Evolutionary conservation across 768 basidiomycete species (phyloP).

Genomic region (Cystobasidium ongulense): DNA sequence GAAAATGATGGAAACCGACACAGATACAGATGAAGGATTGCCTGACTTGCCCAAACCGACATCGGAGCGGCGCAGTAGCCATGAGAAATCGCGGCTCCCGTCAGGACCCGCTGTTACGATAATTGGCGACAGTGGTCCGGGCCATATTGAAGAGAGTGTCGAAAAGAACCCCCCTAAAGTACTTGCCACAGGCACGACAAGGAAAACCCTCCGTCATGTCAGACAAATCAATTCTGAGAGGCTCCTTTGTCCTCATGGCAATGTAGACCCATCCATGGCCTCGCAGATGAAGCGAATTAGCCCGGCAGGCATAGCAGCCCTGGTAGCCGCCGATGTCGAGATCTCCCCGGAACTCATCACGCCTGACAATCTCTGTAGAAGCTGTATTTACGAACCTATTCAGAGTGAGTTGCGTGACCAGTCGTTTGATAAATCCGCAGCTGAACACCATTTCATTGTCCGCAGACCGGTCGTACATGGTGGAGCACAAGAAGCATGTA

Average conservation of each 20-base stretch:
- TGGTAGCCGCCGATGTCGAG: not conserved
- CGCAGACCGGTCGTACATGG: not conserved
- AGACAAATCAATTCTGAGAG: not conserved
- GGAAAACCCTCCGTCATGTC: not conserved
- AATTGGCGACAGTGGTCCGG: not conserved
- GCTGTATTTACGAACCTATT: not conserved
- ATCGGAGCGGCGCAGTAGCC: not conserved
- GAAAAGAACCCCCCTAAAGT: too few species aligned
- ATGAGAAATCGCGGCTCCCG: not conserved
- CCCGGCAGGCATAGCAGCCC: not conserved
- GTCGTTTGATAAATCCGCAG: not conserved
- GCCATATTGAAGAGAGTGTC: too few species aligned
- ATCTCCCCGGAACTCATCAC: not conserved
- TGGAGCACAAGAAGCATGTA: not conserved
- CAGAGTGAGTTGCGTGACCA: not conserved
- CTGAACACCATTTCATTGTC: not conserved
- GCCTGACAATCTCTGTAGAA: not conserved
- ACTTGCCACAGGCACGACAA: not conserved
- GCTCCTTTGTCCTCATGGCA: not conserved
- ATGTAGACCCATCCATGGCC: not conserved
- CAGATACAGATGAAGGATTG: not conserved
- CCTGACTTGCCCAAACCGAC: not conserved
- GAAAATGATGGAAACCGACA: not conserved
- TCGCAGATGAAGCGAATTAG: constrained; percentile 2
- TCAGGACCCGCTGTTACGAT: not conserved